These are phyloP conservation scores for Iris pallida DNA, from an alignment of 116 monocot species.

Conservation along the genomic window DNA sequence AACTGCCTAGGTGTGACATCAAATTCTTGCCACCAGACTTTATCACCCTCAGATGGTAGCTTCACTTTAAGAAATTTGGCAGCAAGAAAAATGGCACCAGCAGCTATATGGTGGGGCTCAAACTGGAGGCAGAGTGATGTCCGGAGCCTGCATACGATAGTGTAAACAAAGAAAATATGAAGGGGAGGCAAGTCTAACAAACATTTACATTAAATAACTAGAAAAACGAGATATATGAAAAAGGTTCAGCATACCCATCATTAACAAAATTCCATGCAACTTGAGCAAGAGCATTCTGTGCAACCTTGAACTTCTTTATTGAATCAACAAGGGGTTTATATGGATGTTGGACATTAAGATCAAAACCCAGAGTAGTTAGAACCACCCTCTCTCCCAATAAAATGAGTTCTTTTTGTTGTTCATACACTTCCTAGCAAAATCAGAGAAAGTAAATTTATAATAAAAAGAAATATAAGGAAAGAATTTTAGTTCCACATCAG, in stretches of 20 bases:
- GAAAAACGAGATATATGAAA: neutral
- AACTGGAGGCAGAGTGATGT: conserved; percentile 28
- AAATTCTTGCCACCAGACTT: conserved; percentile 43
- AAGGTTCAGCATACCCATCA: conserved; percentile 13
- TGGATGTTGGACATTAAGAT: conserved; percentile 24
- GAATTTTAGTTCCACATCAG: neutral
- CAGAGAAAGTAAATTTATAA: neutral
- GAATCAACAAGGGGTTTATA: conserved; percentile 29
- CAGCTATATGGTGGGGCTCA: conserved; percentile 32
- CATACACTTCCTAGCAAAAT: conserved; percentile 20
- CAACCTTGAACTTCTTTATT: conserved; percentile 27
- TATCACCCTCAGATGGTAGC: conserved; percentile 25
- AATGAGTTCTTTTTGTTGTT: conserved; percentile 28
- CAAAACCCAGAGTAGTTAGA: conserved; percentile 25
- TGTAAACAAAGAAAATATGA: neutral
- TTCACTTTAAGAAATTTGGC: conserved; percentile 36
- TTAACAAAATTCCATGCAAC: conserved; percentile 35
- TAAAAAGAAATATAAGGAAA: neutral
- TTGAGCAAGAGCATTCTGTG: conserved; percentile 26
- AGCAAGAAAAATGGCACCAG: conserved; percentile 35
- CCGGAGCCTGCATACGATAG: conserved; percentile 12
- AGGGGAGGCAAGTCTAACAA: no score
- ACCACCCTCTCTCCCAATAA: conserved; percentile 25
- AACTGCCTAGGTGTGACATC: conserved; percentile 34
- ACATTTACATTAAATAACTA: neutral